Evolutionary conservation across 208 protist species (phyloP), one percentile per base, ranked within the genome.

Genomic region (Trypanosoma cruzi): DNA sequence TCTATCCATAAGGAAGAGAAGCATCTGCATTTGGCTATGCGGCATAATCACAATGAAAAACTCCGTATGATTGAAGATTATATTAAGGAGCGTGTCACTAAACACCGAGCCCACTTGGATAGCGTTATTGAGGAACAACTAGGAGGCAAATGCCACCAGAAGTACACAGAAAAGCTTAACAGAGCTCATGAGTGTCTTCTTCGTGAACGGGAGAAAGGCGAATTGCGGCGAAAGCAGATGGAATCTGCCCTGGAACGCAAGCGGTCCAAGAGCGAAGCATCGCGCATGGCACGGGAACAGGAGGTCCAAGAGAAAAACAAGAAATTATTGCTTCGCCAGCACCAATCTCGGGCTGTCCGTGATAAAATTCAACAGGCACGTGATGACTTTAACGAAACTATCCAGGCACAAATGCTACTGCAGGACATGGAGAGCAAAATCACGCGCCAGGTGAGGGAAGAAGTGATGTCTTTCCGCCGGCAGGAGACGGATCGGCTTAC

Each of bases 401-500:
- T 76, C 5, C 26, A 26, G 18, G 31, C 52, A n/a, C 71, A 76
- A 42, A 20, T 54, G 31, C 18, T 46, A 10, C 20, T 76, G n/a
- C 22, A 57, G 22, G 64, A 76, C 40, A 64, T 64, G 48, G 71
- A 70, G 56, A 11, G 0, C 20, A 57, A 58, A 34, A 55, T 71
- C 37, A 49, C 18, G 11, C 64, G 55, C 8, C 54, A 26, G 20
- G 62, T 76, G 6, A 57, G 44, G 40, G 36, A 56, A 6, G 71
- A 76, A 46, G 13, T 71, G 36, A 22, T 54, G 18, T 57, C 71
- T 36, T 68, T 71, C 44, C 71, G 57, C 37, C 61, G 64, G 13
- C 71, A 76, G 46, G 28, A 71, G 34, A 68, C 44, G 18, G 58
- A 60, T 18, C 40, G 34, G 0, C 42, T 67, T 46, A 22, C 28